A percentile compares a stretch with the other conserved stretches of the same genome.
Evolutionary conservation across 768 basidiomycete genomes (phyloP).

Genomic region (Lactarius tabidus): DNA sequence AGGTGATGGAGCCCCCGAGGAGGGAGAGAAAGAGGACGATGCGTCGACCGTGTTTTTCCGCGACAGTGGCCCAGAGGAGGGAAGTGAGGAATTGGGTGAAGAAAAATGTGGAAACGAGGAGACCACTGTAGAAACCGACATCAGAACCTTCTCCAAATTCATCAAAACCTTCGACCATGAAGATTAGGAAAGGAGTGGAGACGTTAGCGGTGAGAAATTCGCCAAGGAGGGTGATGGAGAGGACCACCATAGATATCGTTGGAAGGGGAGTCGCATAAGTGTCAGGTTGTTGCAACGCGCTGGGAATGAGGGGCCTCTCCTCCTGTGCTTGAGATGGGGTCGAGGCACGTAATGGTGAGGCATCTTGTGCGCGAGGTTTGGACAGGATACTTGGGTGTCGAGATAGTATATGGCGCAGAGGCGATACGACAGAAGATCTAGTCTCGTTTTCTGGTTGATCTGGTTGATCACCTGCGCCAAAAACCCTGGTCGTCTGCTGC

Average conservation of each 20-base stretch:
- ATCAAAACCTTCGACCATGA: conserved; percentile 90
- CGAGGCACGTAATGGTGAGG: not conserved
- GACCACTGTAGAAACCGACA: conserved; percentile 86
- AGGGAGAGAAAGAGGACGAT: conserved; percentile 81
- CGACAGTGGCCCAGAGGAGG: conserved; percentile 93
- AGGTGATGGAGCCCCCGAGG: conserved; percentile 78
- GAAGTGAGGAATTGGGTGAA: conserved; percentile 95
- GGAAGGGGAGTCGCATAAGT: conserved; percentile 78
- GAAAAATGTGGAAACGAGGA: conserved; percentile 84
- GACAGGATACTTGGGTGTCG: conserved; percentile 22
- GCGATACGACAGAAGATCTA: conserved; percentile 7
- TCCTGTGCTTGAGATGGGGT: conserved; percentile 13
- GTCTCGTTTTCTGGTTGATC: conserved; percentile 1
- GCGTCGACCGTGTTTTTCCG: conserved; percentile 85
- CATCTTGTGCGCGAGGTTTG: conserved; percentile 12
- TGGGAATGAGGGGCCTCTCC: conserved; percentile 64
- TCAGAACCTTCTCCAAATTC: conserved; percentile 74
- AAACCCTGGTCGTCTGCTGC: conserved; percentile 9
- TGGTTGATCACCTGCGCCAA: conserved; percentile 12
- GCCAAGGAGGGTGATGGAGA: conserved; percentile 92
- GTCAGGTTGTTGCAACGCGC: conserved; percentile 62
- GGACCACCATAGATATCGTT: conserved; percentile 80
- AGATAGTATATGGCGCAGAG: conserved; percentile 18
- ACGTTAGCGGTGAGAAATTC: conserved; percentile 95
- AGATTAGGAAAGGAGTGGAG: conserved; percentile 85